A percentile compares a stretch with the other conserved stretches of the same genome.
phyloP scores from a whole-genome alignment of 1,284 basidiomycete species.

The Ganoderma meredithae region DNA sequence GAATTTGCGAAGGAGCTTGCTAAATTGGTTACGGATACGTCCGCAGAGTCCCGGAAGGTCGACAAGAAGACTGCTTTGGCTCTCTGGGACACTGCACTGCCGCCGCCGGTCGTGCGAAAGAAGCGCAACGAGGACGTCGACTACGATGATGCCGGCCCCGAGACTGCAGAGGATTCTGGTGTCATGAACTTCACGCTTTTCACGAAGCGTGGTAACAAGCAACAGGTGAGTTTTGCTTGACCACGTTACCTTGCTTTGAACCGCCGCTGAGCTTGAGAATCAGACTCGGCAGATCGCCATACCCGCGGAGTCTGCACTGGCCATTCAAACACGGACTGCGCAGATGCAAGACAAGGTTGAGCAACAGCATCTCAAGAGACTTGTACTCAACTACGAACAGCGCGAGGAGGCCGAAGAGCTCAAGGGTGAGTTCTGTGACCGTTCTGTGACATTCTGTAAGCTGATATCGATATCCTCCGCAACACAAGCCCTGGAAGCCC shows the following conservation, averaged over 20 bases:
- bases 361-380: conserved; percentile 92
- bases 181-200: conserved; percentile 95
- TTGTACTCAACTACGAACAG: conserved; percentile 90
- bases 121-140: conserved; percentile 64
- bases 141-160: conserved; percentile 48
- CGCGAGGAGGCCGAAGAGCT: conserved; percentile 83
- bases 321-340: conserved; percentile 87
- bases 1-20: conserved; percentile 97
- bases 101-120: conserved; percentile 69
- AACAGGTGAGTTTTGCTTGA: conserved; percentile 65
- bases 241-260: neutral
- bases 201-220: conserved; percentile 93
- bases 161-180: conserved; percentile 42
- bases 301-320: conserved; percentile 86
- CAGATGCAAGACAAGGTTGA: conserved; percentile 94
- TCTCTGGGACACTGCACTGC: conserved; percentile 86
- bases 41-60: conserved; percentile 82
- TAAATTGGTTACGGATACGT: conserved; percentile 91
- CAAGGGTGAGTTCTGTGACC: conserved; percentile 58
- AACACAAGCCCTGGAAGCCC: conserved; percentile 67
- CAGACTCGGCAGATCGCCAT: conserved; percentile 88
- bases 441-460: conserved; percentile 12
- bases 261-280: neutral
- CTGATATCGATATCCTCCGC: conserved; percentile 11
- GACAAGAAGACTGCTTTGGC: conserved; percentile 85